Base-by-base conservation (phyloP, 208 protist genomes). In the Polymyxa betae region DNA sequence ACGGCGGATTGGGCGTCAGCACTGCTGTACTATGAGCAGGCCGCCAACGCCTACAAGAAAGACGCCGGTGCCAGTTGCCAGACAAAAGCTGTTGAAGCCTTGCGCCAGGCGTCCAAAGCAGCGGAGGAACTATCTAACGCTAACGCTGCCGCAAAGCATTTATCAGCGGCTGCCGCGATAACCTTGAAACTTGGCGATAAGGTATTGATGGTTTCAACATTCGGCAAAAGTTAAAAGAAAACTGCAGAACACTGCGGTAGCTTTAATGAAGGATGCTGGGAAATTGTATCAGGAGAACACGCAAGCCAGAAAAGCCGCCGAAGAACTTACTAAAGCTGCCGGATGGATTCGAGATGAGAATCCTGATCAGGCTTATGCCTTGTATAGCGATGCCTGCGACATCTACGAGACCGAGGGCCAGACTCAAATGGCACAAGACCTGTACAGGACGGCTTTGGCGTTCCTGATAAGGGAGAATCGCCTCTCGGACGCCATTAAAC, bases 261-360 rank as follows among this genome's bases (percentile, higher is more conserved):
- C 5, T 5, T n/a, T 82, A n/a, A 40, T 43, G 12, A 82, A n/a
- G 72, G 5, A 5, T 12, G 5, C 72, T 20, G 72, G 16, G n/a
- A 82, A 82, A 43, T 43, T 82, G 35, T 82, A 82, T 43, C 72
- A 82, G 5, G 72, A 82, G n/a, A 82, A 82, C n/a, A 43, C 35
- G 5, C 72, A 82, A 43, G 35, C 72, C 16, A 82, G 72, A 43
- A 82, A 82, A 43, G 72, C 72, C 16, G 72, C 72, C 10, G 72
- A 82, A n/a, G 72, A 82, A 40, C 40, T 82, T 12, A 43, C 16
- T n/a, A 82, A 82, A 35, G 72, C 72, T n/a, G 72, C 72, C 35
- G 72, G 72, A 82, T 82, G 72, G 72, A n/a, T 82, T 20, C 72
- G 72, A 12, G 72, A 82, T n/a, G 72, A 82, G 16, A 82, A 82